Evolutionary conservation across 2,329 filamentous ascomycete species (phyloP).

Genomic region (Colletotrichum sp.): DNA sequence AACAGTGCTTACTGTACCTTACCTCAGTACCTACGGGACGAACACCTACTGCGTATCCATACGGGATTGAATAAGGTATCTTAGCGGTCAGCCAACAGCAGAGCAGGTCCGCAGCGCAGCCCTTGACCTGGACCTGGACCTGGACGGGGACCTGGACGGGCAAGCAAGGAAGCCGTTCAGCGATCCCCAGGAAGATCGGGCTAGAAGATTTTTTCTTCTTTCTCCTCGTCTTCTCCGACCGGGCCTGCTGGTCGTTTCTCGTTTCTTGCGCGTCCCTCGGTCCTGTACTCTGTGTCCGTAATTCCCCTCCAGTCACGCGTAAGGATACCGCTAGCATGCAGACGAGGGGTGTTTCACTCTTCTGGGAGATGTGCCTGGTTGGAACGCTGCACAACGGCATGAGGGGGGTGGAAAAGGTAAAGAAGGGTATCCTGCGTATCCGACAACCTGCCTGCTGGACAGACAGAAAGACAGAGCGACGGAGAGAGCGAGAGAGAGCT

Average conservation of each 20-base stretch:
- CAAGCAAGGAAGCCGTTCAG: not conserved
- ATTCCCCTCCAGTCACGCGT: not conserved
- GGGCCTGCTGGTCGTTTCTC: not conserved
- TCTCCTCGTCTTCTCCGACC: not conserved
- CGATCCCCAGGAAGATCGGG: not conserved
- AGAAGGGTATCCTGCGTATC: not conserved
- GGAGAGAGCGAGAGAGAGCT: not conserved
- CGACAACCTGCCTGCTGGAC: not conserved
- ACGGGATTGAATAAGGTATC: too few relatives aligned
- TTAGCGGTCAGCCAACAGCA: too few relatives aligned
- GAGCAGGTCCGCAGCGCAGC: too few relatives aligned
- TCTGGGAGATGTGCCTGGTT: not conserved
- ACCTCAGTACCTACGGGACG: not conserved
- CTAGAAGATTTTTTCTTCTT: not conserved
- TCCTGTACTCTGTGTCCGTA: not conserved
- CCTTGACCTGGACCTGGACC: too few relatives aligned
- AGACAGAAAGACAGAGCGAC: not conserved
- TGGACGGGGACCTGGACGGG: too few relatives aligned
- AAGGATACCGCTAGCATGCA: not conserved
- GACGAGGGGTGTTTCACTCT: conserved; percentile 1
- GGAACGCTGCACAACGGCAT: not conserved
- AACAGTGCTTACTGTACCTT: not conserved
- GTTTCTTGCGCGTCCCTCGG: not conserved
- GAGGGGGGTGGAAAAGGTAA: not conserved
- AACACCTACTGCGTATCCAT: too few relatives aligned